These are phyloP conservation scores for Euphorbia pulcherrima DNA, from an alignment of 345 rosid species.

Conservation along the genomic window DNA sequence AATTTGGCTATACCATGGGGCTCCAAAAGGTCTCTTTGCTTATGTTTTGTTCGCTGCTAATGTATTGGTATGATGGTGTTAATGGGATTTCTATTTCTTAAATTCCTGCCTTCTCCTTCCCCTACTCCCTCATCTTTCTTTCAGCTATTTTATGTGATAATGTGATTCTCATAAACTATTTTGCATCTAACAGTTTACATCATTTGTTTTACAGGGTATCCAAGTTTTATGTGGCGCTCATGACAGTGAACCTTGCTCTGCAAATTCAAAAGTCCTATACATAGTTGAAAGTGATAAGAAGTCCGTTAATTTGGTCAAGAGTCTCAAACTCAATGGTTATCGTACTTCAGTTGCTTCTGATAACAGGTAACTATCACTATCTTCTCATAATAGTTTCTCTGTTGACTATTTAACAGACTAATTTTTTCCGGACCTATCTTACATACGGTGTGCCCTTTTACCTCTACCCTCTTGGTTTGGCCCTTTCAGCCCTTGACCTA, in stretches of 20 bases:
- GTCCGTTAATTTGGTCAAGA: slow-evolving; percentile 31
- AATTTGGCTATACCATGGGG: too few species aligned
- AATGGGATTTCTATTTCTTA: too few species aligned
- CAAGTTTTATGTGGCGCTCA: slow-evolving; percentile 26
- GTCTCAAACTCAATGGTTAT: slow-evolving; percentile 41
- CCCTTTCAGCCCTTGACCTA: too few species aligned
- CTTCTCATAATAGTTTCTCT: neutral
- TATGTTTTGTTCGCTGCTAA: too few species aligned
- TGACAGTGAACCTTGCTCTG: slow-evolving; percentile 8
- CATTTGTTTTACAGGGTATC: slow-evolving; percentile 23
- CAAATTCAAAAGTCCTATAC: slow-evolving; percentile 31
- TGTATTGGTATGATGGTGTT: neutral
- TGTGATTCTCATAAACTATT: neutral
- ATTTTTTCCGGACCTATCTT: too few species aligned
- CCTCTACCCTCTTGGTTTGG: too few species aligned
- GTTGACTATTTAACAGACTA: too few species aligned
- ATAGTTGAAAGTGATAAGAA: slow-evolving; percentile 35
- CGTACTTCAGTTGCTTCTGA: slow-evolving; percentile 25
- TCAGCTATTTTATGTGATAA: neutral
- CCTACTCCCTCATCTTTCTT: neutral
- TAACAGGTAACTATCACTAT: slow-evolving; percentile 30
- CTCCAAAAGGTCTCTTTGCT: too few species aligned
- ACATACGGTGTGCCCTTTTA: too few species aligned
- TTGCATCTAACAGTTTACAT: slow-evolving; percentile 6
- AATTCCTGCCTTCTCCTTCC: too few species aligned